Evolutionary conservation across 306 rosid species (phyloP).

Genomic region (Macrotyloma uniflorum): DNA sequence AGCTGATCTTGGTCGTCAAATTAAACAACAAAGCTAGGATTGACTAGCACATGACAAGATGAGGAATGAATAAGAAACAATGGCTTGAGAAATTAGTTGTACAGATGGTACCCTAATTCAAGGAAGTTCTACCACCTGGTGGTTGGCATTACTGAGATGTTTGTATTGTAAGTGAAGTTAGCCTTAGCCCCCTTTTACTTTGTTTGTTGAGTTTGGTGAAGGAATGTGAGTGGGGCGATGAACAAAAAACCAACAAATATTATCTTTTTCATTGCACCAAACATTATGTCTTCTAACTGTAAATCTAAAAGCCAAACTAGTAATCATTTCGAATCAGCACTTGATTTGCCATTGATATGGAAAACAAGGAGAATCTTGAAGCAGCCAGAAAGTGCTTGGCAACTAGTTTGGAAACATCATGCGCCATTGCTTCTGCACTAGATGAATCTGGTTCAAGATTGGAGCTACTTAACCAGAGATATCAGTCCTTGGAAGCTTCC

Average conservation of each 20-base stretch:
- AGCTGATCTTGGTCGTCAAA: slow-evolving; percentile 28
- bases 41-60: neutral
- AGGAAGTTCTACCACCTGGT: slow-evolving; percentile 51
- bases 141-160: slow-evolving; percentile 58
- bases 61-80: slow-evolving; percentile 29
- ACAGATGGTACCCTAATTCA: slow-evolving; percentile 30
- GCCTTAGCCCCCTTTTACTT: slow-evolving; percentile 38
- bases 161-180: slow-evolving; percentile 76
- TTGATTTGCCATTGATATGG: slow-evolving; percentile 45
- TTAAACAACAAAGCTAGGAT: slow-evolving; percentile 26
- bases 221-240: slow-evolving; percentile 46
- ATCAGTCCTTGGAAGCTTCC: slow-evolving; percentile 55
- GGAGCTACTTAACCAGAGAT: slow-evolving; percentile 48
- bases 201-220: slow-evolving; percentile 85
- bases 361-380: slow-evolving; percentile 48
- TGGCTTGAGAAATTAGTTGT: slow-evolving; percentile 44
- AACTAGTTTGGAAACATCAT: slow-evolving; percentile 62
- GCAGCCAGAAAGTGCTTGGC: slow-evolving; percentile 55
- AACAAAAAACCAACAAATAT: slow-evolving; percentile 52
- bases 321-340: slow-evolving; percentile 36
- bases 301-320: slow-evolving; percentile 38
- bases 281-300: neutral
- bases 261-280: slow-evolving; percentile 37
- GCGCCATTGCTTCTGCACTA: slow-evolving; percentile 48
- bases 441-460: slow-evolving; percentile 59